These are phyloP conservation scores for Celoporthe dispersa DNA, from an alignment of 2,329 filamentous ascomycete species.

Conservation along the genomic window DNA sequence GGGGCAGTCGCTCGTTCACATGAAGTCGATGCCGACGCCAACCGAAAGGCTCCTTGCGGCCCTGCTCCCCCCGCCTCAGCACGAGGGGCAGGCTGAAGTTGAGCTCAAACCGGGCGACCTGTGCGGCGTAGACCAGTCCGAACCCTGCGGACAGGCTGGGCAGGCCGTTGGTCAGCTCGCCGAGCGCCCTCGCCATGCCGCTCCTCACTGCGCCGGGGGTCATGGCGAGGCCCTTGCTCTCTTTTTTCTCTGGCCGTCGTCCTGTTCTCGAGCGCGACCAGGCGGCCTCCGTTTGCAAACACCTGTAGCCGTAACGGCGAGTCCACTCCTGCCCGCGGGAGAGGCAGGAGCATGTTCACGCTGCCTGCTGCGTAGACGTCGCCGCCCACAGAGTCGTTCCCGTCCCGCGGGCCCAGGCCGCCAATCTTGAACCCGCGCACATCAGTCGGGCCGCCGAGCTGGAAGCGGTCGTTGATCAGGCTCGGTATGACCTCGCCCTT, in stretches of 20 bases:
- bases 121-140: conserved; percentile 93
- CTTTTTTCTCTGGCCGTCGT: conserved; percentile 33
- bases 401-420: conserved; percentile 87
- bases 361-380: conserved; percentile 91
- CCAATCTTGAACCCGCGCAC: conserved; percentile 91
- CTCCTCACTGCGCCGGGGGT: conserved; percentile 53
- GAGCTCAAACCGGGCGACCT: conserved; percentile 89
- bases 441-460: conserved; percentile 91
- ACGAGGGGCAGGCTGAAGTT: conserved; percentile 92
- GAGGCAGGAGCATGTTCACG: conserved; percentile 80
- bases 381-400: conserved; percentile 83
- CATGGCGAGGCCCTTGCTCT: conserved; percentile 49
- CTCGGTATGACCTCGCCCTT: conserved; percentile 65
- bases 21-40: conserved; percentile 94
- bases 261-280: conserved; percentile 73
- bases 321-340: conserved; percentile 80
- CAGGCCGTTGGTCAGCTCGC: conserved; percentile 72
- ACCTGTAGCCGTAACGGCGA: conserved; percentile 86
- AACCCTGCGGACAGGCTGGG: conserved; percentile 87
- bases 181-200: conserved; percentile 65
- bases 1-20: conserved; percentile 59
- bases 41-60: conserved; percentile 90
- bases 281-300: conserved; percentile 87
- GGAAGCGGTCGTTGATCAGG: conserved; percentile 91
- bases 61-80: conserved; percentile 80